phyloP scores from a whole-genome alignment of 768 basidiomycete genomes.

The Pleurotus salmoneostramineus region DNA sequence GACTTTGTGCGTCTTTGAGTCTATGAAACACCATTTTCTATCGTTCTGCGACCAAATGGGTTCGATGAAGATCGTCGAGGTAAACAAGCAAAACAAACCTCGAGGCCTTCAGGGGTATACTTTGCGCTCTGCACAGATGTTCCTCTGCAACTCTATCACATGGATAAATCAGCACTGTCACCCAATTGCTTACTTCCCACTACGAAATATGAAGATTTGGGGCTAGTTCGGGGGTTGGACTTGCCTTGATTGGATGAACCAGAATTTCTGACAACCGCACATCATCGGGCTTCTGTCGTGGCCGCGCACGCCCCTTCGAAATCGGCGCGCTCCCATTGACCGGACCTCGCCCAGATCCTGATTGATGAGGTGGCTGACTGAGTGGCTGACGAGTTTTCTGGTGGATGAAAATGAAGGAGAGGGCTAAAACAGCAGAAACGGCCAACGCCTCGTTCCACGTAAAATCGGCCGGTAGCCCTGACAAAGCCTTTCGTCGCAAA shows the following conservation, averaged over 20 bases:
- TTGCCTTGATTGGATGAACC: slow-evolving; percentile 68
- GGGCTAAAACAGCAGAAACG: background rate
- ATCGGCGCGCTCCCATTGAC: background rate
- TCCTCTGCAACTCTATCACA: slow-evolving; percentile 63
- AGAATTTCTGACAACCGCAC: slow-evolving; percentile 53
- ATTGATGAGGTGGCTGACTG: background rate
- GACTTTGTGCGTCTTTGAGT: slow-evolving; percentile 44
- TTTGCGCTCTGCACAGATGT: slow-evolving; percentile 51
- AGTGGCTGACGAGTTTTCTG: background rate
- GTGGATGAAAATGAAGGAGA: background rate
- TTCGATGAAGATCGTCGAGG: background rate
- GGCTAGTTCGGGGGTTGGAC: slow-evolving; percentile 4
- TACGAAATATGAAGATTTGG: background rate
- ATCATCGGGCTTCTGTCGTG: slow-evolving; percentile 17
- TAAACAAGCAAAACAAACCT: slow-evolving; percentile 37
- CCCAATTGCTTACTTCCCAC: background rate
- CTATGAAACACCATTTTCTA: slow-evolving; percentile 67
- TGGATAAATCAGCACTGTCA: background rate
- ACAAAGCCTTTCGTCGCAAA: background rate
- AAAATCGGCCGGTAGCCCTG: background rate
- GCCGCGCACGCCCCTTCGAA: background rate
- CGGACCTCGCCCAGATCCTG: background rate
- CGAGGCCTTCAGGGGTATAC: slow-evolving; percentile 61
- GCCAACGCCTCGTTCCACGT: background rate
- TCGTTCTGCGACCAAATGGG: slow-evolving; percentile 47